Percentiles rank a stretch among this genome's conserved stretches.
Conservation (phyloP, 2,329 filamentous ascomycete species). For the Fusarium austroafricanum region DNA sequence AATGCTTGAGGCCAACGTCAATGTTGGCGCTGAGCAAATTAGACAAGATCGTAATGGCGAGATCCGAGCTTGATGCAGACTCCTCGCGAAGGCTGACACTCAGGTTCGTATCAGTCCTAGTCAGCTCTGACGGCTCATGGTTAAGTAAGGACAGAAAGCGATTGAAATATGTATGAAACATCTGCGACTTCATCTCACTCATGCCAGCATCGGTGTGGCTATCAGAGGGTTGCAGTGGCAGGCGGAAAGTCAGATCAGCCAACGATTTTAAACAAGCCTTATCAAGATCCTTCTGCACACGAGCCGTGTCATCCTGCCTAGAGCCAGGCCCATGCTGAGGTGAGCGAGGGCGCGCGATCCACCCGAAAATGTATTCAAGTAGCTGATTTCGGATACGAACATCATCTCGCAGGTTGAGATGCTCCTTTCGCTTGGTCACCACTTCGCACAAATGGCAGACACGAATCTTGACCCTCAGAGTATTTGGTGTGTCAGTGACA, state of each 20-base stretch:
- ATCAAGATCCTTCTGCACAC: slow-evolving; percentile 74
- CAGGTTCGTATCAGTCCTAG: slow-evolving; percentile 44
- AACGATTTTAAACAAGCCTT: slow-evolving; percentile 73
- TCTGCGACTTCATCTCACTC: slow-evolving; percentile 75
- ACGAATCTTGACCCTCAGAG: slow-evolving; percentile 74
- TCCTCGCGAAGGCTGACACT: slow-evolving; percentile 63
- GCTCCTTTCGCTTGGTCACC: slow-evolving; percentile 73
- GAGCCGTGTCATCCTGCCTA: slow-evolving; percentile 67
- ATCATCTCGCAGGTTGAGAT: slow-evolving; percentile 75
- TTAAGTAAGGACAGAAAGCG: slow-evolving; percentile 74
- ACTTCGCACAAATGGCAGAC: slow-evolving; percentile 75
- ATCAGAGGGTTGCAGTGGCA: slow-evolving; percentile 74
- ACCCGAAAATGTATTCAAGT: slow-evolving; percentile 74
- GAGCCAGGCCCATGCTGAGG: slow-evolving; percentile 55
- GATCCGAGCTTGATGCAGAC: slow-evolving; percentile 65
- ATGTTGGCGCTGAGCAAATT: slow-evolving; percentile 78
- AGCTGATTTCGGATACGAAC: slow-evolving; percentile 76
- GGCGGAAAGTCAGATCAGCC: slow-evolving; percentile 73
- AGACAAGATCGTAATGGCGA: slow-evolving; percentile 75
- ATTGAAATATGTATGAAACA: slow-evolving; percentile 79
- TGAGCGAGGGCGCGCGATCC: slow-evolving; percentile 72
- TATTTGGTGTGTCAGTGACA: slow-evolving; percentile 65
- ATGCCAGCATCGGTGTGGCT: slow-evolving; percentile 74
- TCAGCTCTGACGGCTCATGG: slow-evolving; percentile 62
- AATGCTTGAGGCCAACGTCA: slow-evolving; percentile 77